Evolutionary conservation across 257 asterid genomes (phyloP), one percentile per base, ranked within the genome.

Genomic region (Echites panduratus): DNA sequence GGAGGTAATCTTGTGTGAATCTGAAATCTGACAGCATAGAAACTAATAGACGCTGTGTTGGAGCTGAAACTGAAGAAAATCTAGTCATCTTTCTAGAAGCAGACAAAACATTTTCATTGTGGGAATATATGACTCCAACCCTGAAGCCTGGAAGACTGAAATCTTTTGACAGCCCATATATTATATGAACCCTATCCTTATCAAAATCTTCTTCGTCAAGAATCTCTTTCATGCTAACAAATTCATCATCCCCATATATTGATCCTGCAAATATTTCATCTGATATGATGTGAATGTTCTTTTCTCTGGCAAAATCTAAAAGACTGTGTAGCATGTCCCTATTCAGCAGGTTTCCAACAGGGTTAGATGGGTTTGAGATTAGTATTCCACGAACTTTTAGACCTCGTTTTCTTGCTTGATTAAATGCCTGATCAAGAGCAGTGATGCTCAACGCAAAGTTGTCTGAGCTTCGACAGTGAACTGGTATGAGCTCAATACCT

Each of bases 231-330:
- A 95, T 90, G 89, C 99, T 95, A 76, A 90, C 90, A 74, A 95
- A 95, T 79, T 87, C 86, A 63, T 90, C 92, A 67, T 83, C 68
- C 74, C 97, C 97, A 73, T 84, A 85, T 10, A 85, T 81, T 24
- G 97, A 92, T 8, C 99, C 98, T 0, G 96, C 92, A 77, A 85
- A 92, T 74, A 95, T 83, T 87, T 95, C 99, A 77, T 90, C 97
- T 64, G 96, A 89, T 79, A 94, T 89, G 74, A 94, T 80, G 80
- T 94, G 99, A 81, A 94, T 88, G 79, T 91, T 91, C 86, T 85
- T 91, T 78, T 91, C 96, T 79, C 95, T 79, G 45, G 97, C 99
- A 80, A 89, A 94, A 70, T 84, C 89, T 49, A 94, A 75, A 80
- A 95, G 83, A 74, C 79, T 76, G 13, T 58, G 75, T 49, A 93